A percentile compares a stretch with the other conserved stretches of the same genome.
These are phyloP conservation scores for Jacaranda copaia DNA, from an alignment of 257 asterid species.

Conservation along the genomic window DNA sequence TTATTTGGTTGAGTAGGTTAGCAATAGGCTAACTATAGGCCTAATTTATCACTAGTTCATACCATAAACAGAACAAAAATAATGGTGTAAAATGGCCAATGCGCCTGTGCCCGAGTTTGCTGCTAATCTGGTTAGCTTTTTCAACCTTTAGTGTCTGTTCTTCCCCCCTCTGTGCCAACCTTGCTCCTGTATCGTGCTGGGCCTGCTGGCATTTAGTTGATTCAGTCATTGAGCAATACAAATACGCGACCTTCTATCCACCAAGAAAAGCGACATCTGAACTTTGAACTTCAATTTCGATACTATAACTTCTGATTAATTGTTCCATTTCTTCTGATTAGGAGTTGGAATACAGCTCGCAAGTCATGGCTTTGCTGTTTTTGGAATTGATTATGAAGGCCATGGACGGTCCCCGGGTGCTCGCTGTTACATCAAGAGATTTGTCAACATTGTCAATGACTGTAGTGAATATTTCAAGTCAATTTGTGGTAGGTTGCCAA, in stretches of 20 bases:
- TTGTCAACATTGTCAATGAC: slow-evolving; percentile 78
- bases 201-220: background rate
- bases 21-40: slow-evolving; percentile 37
- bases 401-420: slow-evolving; percentile 87
- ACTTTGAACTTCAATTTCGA: background rate
- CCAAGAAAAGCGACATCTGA: too few relatives aligned
- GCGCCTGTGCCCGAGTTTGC: too few relatives aligned
- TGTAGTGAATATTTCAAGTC: slow-evolving; percentile 70
- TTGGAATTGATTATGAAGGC: slow-evolving; percentile 93
- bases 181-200: background rate
- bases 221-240: background rate
- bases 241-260: too few relatives aligned
- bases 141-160: too few relatives aligned
- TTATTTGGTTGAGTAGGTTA: slow-evolving; percentile 58
- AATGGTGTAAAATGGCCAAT: background rate
- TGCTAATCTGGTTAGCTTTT: too few relatives aligned
- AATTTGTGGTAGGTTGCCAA: slow-evolving; percentile 61
- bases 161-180: background rate
- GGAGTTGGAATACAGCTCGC: slow-evolving; percentile 86
- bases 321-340: slow-evolving; percentile 26
- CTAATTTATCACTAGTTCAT: slow-evolving; percentile 15
- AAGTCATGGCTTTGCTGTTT: slow-evolving; percentile 72
- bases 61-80: slow-evolving; percentile 1
- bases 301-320: background rate
- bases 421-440: slow-evolving; percentile 83